phyloP scores from a whole-genome alignment of 192 early-diverging fungal species.

The Fimicolochytrium jonesii region DNA sequence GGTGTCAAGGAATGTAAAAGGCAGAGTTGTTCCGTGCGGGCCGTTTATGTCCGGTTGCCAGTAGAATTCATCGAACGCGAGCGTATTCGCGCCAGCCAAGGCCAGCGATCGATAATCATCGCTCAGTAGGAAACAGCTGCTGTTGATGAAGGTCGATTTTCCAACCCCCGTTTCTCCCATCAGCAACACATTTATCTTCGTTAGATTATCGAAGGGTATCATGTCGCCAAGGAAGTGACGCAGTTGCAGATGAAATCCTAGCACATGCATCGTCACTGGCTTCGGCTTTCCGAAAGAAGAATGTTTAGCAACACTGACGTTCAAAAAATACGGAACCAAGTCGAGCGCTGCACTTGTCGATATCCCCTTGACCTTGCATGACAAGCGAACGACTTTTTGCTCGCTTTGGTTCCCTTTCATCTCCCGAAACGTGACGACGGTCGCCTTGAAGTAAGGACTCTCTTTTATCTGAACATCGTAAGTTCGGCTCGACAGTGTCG shows the following conservation, averaged over 20 bases:
- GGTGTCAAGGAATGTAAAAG: conserved; percentile 1
- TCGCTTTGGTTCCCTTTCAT: background rate
- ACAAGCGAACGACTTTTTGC: background rate
- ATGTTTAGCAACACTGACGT: background rate
- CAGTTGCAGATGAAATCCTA: background rate
- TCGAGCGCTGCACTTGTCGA: background rate
- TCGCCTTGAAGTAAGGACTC: too few species aligned
- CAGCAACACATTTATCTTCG: conserved; percentile 1
- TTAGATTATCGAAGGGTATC: background rate
- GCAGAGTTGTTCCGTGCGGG: background rate
- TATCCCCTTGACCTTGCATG: background rate
- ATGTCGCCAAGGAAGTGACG: conserved; percentile 6
- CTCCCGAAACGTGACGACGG: too few species aligned
- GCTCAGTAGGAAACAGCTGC: background rate
- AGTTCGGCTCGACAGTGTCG: too few species aligned
- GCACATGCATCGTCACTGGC: background rate
- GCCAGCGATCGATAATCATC: background rate
- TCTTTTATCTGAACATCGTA: too few species aligned
- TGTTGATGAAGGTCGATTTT: conserved; percentile 6
- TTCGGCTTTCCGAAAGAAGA: background rate
- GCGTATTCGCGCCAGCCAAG: too few species aligned
- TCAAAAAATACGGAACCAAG: background rate
- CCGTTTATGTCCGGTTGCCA: too few species aligned
- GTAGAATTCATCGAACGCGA: too few species aligned
- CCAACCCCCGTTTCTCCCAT: conserved; percentile 4